Conservation (phyloP, 768 basidiomycete species). For the Podaxis sp. region DNA sequence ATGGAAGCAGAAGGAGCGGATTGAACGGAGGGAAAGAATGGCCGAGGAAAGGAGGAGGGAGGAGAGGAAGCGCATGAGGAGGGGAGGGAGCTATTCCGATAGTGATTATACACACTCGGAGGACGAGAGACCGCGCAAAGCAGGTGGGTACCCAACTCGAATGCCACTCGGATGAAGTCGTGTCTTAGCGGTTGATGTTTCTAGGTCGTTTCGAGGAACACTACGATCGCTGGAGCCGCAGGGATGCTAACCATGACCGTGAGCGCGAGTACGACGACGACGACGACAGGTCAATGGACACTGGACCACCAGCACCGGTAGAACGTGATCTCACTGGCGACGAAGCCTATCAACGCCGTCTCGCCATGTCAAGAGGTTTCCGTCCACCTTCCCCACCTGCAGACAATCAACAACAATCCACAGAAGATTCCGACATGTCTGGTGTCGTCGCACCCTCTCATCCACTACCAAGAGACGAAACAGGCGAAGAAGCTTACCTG, state of each 20-base stretch:
- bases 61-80: conserved; percentile 57
- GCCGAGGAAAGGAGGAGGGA: conserved; percentile 58
- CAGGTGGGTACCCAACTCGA: conserved; percentile 43
- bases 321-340: conserved; percentile 65
- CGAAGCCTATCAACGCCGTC: conserved; percentile 73
- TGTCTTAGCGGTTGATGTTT: not conserved
- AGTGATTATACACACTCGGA: conserved; percentile 67
- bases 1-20: conserved; percentile 75
- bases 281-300: conserved; percentile 24
- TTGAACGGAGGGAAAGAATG: conserved; percentile 68
- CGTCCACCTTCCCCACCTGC: conserved; percentile 25
- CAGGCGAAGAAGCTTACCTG: conserved; percentile 71
- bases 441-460: not conserved
- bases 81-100: conserved; percentile 63
- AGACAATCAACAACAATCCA: not conserved
- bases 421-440: conserved; percentile 16
- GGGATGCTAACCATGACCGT: conserved; percentile 40
- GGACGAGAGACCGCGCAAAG: conserved; percentile 63
- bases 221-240: conserved; percentile 50
- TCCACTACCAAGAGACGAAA: conserved; percentile 30
- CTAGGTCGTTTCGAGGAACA: conserved; percentile 50
- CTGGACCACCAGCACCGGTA: conserved; percentile 26
- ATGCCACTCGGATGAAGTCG: not conserved
- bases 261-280: conserved; percentile 18
- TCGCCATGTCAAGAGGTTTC: conserved; percentile 58